Percentiles rank a stretch among this genome's conserved stretches.
Evolutionary conservation across 495 filamentous ascomycete genomes (phyloP).

Genomic region (Endocarpon pusillum): DNA sequence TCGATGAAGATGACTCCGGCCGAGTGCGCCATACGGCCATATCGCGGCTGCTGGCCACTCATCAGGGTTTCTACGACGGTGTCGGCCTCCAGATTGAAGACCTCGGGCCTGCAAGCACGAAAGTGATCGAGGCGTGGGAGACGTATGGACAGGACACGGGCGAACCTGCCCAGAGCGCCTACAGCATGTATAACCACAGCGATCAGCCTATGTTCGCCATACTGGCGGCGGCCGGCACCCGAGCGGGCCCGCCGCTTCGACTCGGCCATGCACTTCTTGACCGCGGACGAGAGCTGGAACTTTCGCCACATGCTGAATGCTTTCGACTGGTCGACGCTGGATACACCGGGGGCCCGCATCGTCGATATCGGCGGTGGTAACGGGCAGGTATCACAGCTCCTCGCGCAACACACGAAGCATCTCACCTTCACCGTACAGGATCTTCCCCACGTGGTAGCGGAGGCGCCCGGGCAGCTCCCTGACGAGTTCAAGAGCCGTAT

Average conservation of each 20-base stretch:
- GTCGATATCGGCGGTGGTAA: constrained; percentile 10
- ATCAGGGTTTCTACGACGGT: constrained; percentile 31
- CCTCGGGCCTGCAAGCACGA: neutral
- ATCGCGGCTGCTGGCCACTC: constrained; percentile 46
- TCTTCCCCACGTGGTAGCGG: constrained; percentile 25
- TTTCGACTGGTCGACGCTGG: constrained; percentile 12
- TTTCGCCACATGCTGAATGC: constrained; percentile 13
- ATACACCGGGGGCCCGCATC: constrained; percentile 6
- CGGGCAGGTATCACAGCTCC: constrained; percentile 11
- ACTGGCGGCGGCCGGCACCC: too few relatives aligned
- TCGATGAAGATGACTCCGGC: neutral
- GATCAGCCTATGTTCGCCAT: too few relatives aligned
- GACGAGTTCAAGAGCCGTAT: constrained; percentile 25
- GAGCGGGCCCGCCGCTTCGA: constrained; percentile 30
- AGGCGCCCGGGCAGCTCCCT: constrained; percentile 22
- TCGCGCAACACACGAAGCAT: constrained; percentile 13
- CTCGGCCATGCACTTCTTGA: constrained; percentile 29
- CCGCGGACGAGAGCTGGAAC: constrained; percentile 6
- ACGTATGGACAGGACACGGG: too few relatives aligned
- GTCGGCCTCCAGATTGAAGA: neutral
- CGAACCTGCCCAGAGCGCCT: too few relatives aligned
- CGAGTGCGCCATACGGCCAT: constrained; percentile 23
- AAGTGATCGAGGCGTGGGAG: neutral
- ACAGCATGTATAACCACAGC: too few relatives aligned
- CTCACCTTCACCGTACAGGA: constrained; percentile 39